A percentile compares a stretch with the other conserved stretches of the same genome.
Evolutionary conservation across 2,329 filamentous ascomycete genomes (phyloP).

Genomic region (Colletotrichum camelliae): DNA sequence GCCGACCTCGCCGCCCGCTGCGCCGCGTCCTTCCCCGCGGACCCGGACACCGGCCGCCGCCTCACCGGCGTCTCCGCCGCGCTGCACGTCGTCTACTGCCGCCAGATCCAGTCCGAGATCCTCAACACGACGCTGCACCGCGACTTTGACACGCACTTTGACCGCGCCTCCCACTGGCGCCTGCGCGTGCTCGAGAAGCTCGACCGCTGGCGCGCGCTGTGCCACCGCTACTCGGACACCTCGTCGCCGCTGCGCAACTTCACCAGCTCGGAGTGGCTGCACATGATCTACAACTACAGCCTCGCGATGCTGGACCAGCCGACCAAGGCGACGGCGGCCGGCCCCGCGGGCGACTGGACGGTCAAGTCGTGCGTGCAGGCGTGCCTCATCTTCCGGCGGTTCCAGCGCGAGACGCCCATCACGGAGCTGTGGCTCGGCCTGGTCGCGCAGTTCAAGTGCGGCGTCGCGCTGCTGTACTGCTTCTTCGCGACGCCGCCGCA

Average conservation of each 20-base stretch:
- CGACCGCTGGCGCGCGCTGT: slow-evolving; percentile 26
- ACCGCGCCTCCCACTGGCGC: slow-evolving; percentile 26
- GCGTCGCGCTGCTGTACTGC: slow-evolving; percentile 39
- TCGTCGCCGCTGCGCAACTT: slow-evolving; percentile 20
- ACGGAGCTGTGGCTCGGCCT: slow-evolving; percentile 31
- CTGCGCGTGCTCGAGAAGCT: slow-evolving; percentile 28
- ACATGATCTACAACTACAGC: slow-evolving; percentile 35
- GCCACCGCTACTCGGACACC: slow-evolving; percentile 26
- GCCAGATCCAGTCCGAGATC: slow-evolving; percentile 33
- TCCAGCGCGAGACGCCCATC: slow-evolving; percentile 31
- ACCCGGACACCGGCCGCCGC: slow-evolving; percentile 7
- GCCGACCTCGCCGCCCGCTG: slow-evolving; percentile 22
- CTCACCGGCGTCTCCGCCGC: slow-evolving; percentile 30
- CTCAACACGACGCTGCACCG: slow-evolving; percentile 26
- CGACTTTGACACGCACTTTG: slow-evolving; percentile 27
- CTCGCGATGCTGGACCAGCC: slow-evolving; percentile 32
- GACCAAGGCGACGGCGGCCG: slow-evolving; percentile 24
- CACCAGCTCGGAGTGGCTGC: slow-evolving; percentile 29
- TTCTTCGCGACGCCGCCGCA: slow-evolving; percentile 38
- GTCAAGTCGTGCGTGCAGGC: slow-evolving; percentile 32
- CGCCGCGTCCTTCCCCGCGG: not conserved
- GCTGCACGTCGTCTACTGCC: slow-evolving; percentile 29
- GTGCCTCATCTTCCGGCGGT: slow-evolving; percentile 32
- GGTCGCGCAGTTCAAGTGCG: slow-evolving; percentile 36
- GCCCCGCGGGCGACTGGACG: slow-evolving; percentile 29